A percentile compares a stretch with the other conserved stretches of the same genome.
Conservation (phyloP, 768 basidiomycete genomes). For the Serendipita vermifera region DNA sequence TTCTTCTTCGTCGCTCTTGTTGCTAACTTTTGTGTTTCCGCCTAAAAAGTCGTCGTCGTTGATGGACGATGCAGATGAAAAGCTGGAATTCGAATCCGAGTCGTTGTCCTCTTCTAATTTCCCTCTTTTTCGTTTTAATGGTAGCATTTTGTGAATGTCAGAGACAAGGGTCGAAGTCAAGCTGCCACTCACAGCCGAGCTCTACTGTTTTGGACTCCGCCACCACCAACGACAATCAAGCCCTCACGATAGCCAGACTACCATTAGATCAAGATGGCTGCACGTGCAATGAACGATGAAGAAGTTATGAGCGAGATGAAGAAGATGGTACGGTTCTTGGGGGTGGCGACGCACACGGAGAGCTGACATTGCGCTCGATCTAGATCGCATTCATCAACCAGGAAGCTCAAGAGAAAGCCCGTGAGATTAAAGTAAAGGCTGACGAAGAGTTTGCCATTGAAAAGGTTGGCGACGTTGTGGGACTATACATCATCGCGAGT, state of each 20-base stretch:
- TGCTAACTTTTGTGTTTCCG: too few species aligned
- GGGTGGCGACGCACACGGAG: not conserved
- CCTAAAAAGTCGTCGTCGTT: too few species aligned
- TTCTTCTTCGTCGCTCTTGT: too few species aligned
- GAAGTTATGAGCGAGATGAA: slow-evolving; percentile 96
- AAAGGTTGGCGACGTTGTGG: too few species aligned
- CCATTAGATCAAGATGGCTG: too few species aligned
- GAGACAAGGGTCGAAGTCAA: too few species aligned
- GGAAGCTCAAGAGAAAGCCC: slow-evolving; percentile 92
- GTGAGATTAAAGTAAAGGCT: slow-evolving; percentile 94
- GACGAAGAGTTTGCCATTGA: slow-evolving; percentile 99
- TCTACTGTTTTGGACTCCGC: too few species aligned
- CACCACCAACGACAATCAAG: too few species aligned
- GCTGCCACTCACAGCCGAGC: too few species aligned
- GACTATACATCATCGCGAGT: too few species aligned
- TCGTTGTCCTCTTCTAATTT: slow-evolving; percentile 15
- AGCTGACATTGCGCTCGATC: slow-evolving; percentile 8
- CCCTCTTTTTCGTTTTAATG: not conserved
- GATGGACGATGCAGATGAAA: not conserved
- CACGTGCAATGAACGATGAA: slow-evolving; percentile 78
- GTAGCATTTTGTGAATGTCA: too few species aligned
- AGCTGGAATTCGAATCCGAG: not conserved
- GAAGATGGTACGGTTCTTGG: slow-evolving; percentile 71
- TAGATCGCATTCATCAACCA: slow-evolving; percentile 98
- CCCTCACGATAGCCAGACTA: too few species aligned